Conservation (phyloP, 2,329 filamentous ascomycete species). For the Sporothrix brasiliensis region DNA sequence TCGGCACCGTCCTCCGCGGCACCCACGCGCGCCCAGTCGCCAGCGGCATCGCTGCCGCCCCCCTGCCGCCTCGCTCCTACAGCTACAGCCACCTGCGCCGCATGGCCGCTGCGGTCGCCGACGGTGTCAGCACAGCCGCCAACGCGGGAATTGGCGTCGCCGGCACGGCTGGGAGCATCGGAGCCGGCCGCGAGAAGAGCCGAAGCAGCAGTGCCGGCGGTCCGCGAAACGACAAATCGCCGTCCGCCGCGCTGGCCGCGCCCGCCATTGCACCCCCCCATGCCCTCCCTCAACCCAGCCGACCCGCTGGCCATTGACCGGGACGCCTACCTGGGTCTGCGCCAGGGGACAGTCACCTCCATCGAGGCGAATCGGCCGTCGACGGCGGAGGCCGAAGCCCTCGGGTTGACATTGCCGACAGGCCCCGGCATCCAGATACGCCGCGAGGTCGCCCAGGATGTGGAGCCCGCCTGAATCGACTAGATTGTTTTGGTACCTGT, state of each 20-base stretch:
- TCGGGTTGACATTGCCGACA: constrained; percentile 18
- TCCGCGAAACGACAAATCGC: neutral
- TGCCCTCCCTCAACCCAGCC: neutral
- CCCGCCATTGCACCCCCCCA: constrained; percentile 8
- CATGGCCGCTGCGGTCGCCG: constrained; percentile 27
- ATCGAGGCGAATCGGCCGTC: constrained; percentile 31
- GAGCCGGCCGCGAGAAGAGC: neutral
- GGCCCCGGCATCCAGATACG: constrained; percentile 31
- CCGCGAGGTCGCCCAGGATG: constrained; percentile 30
- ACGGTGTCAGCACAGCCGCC: constrained; percentile 21
- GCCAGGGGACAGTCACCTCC: constrained; percentile 31
- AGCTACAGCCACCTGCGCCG: constrained; percentile 29
- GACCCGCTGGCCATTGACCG: constrained; percentile 23
- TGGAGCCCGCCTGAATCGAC: constrained; percentile 10
- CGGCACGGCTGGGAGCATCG: neutral
- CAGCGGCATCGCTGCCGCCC: neutral
- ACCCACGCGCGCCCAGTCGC: neutral
- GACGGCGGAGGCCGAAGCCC: constrained; percentile 28
- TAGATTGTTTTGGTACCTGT: neutral
- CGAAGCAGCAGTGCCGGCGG: neutral
- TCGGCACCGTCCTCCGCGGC: constrained; percentile 4
- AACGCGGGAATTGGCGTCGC: constrained; percentile 20
- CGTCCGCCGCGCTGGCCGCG: constrained; percentile 3
- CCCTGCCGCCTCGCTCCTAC: constrained; percentile 21
- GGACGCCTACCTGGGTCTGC: constrained; percentile 30